Conservation (phyloP, 2,329 filamentous ascomycete species). For the Balansia obtecta region DNA sequence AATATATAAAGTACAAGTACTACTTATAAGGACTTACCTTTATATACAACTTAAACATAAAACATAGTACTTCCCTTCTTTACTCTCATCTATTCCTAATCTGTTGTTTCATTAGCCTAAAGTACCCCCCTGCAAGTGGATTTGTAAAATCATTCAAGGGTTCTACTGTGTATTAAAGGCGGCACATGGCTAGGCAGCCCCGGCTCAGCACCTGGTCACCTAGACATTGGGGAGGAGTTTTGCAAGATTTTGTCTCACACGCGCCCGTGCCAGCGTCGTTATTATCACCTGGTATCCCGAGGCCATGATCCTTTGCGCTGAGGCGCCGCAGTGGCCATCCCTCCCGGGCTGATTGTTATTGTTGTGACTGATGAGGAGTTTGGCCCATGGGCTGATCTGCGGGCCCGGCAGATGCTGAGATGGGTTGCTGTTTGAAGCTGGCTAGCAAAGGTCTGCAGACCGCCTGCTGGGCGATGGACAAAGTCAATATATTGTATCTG, state of each 20-base stretch:
- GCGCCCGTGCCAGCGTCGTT: neutral
- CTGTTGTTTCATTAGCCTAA: too few relatives aligned
- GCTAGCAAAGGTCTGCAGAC: neutral
- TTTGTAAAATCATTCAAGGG: too few relatives aligned
- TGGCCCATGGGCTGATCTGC: neutral
- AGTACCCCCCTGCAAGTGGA: too few relatives aligned
- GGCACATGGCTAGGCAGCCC: too few relatives aligned
- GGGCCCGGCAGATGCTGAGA: neutral
- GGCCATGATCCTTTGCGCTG: neutral
- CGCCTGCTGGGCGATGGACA: neutral
- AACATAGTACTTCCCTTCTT: too few relatives aligned
- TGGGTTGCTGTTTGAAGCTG: constrained; percentile 1
- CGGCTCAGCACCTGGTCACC: too few relatives aligned
- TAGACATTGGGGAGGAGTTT: neutral
- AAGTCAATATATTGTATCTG: too few relatives aligned
- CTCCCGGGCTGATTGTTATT: neutral
- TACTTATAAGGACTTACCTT: too few relatives aligned
- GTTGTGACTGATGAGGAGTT: neutral
- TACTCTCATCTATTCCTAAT: too few relatives aligned
- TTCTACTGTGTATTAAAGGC: too few relatives aligned
- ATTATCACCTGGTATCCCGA: neutral
- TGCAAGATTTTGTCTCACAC: neutral
- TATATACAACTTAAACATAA: too few relatives aligned
- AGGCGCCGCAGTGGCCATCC: neutral
- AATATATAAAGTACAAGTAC: too few relatives aligned